These are phyloP conservation scores for Paramyrothecium sp. DNA, from an alignment of 2,329 filamentous ascomycete species.

Conservation along the genomic window DNA sequence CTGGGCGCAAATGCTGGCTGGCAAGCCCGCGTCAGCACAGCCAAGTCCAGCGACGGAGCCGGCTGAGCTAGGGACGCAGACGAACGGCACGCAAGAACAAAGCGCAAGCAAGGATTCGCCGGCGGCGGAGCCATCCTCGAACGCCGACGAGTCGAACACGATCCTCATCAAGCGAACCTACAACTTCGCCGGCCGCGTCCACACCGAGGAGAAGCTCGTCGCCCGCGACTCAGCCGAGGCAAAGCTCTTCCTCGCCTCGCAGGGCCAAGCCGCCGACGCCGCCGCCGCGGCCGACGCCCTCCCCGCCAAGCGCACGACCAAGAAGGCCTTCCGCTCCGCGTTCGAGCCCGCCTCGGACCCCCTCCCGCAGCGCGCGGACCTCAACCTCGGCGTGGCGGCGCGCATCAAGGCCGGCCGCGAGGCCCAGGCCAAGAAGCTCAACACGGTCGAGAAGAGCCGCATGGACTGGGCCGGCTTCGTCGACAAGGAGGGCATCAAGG, in stretches of 20 bases:
- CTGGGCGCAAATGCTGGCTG: slow-evolving; percentile 65
- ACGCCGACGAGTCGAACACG: slow-evolving; percentile 33
- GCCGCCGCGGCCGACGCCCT: slow-evolving; percentile 18
- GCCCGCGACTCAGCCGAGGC: slow-evolving; percentile 64
- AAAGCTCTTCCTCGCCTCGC: slow-evolving; percentile 58
- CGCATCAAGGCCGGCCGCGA: slow-evolving; percentile 46
- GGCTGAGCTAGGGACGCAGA: slow-evolving; percentile 3
- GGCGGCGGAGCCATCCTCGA: not conserved
- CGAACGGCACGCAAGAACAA: slow-evolving; percentile 2
- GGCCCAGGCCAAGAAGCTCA: slow-evolving; percentile 62
- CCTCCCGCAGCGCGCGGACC: slow-evolving; percentile 46
- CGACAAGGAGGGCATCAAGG: slow-evolving; percentile 68
- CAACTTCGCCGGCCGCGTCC: slow-evolving; percentile 71
- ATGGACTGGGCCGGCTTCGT: slow-evolving; percentile 74
- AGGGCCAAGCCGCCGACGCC: slow-evolving; percentile 26
- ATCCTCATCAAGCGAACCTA: slow-evolving; percentile 70
- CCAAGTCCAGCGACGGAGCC: slow-evolving; percentile 1
- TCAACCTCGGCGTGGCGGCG: slow-evolving; percentile 55
- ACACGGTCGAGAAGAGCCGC: slow-evolving; percentile 69
- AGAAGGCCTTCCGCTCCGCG: slow-evolving; percentile 57
- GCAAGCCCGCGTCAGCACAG: slow-evolving; percentile 15
- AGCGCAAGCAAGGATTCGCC: slow-evolving; percentile 9
- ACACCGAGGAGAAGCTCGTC: slow-evolving; percentile 71
- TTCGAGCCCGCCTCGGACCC: slow-evolving; percentile 58
- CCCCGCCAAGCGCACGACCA: slow-evolving; percentile 42